Conservation (phyloP, 768 basidiomycete species). For the Trametes cingulata region DNA sequence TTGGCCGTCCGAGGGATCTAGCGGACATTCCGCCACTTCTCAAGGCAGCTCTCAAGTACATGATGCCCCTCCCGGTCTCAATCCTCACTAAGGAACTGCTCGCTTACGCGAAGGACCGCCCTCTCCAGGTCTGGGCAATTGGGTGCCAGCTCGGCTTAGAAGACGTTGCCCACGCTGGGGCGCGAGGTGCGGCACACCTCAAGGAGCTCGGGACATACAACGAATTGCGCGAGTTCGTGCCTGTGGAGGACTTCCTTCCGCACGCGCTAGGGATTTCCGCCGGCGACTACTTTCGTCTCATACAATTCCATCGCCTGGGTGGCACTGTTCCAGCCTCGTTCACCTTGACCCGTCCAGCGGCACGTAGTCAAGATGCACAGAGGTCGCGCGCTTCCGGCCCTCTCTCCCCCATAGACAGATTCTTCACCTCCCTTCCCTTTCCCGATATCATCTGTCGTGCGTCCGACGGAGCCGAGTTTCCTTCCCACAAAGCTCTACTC, state of each 20-base stretch:
- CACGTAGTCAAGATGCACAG: neutral
- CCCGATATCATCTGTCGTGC: conserved; percentile 54
- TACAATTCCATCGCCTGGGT: neutral
- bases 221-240: neutral
- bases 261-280: neutral
- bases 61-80: neutral
- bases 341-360: neutral
- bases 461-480: conserved; percentile 47
- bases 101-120: conserved; percentile 20
- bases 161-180: conserved; percentile 26
- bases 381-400: neutral
- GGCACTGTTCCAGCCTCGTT: neutral
- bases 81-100: conserved; percentile 16
- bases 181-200: neutral
- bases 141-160: conserved; percentile 33
- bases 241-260: neutral
- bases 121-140: conserved; percentile 34
- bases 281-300: conserved; percentile 1
- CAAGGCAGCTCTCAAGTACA: conserved; percentile 9
- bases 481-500: conserved; percentile 35
- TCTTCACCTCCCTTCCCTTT: neutral
- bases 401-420: too few species aligned
- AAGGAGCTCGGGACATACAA: neutral
- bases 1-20: conserved; percentile 7
- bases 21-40: neutral